Base-by-base conservation (phyloP, 176 grass and related monocot genomes). In the Aegilops sharonensis region DNA sequence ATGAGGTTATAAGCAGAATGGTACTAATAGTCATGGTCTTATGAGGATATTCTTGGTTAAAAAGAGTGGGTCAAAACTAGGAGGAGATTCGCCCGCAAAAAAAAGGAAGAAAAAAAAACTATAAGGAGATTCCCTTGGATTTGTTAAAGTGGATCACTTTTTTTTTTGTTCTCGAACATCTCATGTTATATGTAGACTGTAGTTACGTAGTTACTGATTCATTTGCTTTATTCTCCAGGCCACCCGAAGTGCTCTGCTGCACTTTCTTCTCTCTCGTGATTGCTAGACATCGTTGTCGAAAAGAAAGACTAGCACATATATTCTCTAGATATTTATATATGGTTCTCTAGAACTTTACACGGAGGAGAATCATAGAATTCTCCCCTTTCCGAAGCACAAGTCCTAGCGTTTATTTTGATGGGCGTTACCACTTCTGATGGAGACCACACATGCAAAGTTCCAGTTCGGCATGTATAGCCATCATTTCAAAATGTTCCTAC, bases 201-300 rank as follows among this genome's bases (percentile, higher is more conserved):
- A 47, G 45, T 47, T 47, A 47, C 42, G 42, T 9, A 11, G 42
- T 40, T 23, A 40, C 42, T 72, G 37, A 12, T 54, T 2, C 5
- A 25, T 40, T 73, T 47, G 24, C 24, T 13, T 29, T 54, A 0
- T 54, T 54, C 15, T 54, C 50, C 4, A 59, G 68, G 9, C 80
- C 80, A 84, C 15, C 29, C 29, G 14, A 79, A 72, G 81, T 88
- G 87, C 65, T 42, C 14, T 9, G 52, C 7, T 31, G 20, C 7
- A 78, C 80, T 83, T 72, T 5, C 27, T 27, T 52, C 48, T 17
- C 12, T 52, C 48, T 17, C 48, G 0, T 52, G 15, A 21, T n/a
- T 0, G 5, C 45, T 48, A 48, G 45, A 48, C 45, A 48, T 48
- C 45, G 45, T 48, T 48, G 12, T 48, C 12, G 0, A 14, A 27